These are phyloP conservation scores for Penicillium chermesinum DNA, from an alignment of 495 filamentous ascomycete species.

Conservation along the genomic window DNA sequence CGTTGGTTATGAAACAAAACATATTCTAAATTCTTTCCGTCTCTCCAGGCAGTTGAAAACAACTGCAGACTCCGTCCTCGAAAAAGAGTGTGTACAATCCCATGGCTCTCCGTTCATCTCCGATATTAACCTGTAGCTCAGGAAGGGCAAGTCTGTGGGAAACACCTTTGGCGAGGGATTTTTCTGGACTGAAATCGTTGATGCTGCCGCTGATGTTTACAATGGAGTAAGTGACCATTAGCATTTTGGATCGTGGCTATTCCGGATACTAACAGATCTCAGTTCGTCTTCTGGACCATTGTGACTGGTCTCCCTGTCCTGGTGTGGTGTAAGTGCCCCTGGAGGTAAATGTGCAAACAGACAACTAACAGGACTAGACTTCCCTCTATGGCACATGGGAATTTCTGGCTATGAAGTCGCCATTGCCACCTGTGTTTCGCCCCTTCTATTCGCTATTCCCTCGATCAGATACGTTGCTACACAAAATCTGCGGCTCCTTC, in stretches of 20 bases:
- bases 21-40: slow-evolving; percentile 42
- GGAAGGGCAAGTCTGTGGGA: slow-evolving; percentile 70
- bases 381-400: slow-evolving; percentile 99
- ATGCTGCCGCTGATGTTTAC: slow-evolving; percentile 85
- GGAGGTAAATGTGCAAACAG: background rate
- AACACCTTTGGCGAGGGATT: slow-evolving; percentile 69
- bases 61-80: slow-evolving; percentile 69
- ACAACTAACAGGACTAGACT: slow-evolving; percentile 53
- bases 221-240: slow-evolving; percentile 68
- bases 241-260: background rate
- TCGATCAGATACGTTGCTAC: slow-evolving; percentile 62
- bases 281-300: slow-evolving; percentile 96
- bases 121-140: slow-evolving; percentile 43
- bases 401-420: slow-evolving; percentile 94
- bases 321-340: slow-evolving; percentile 77
- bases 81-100: slow-evolving; percentile 72
- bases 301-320: slow-evolving; percentile 81
- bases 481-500: slow-evolving; percentile 61
- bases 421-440: slow-evolving; percentile 78
- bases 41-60: slow-evolving; percentile 53
- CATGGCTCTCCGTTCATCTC: slow-evolving; percentile 9
- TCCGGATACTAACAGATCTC: slow-evolving; percentile 20
- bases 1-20: slow-evolving; percentile 27
- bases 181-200: slow-evolving; percentile 66
- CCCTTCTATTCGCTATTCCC: slow-evolving; percentile 70